A percentile compares a stretch with the other conserved stretches of the same genome.
Evolutionary conservation across 2,329 filamentous ascomycete species (phyloP).

Genomic region (Alternaria sp.): DNA sequence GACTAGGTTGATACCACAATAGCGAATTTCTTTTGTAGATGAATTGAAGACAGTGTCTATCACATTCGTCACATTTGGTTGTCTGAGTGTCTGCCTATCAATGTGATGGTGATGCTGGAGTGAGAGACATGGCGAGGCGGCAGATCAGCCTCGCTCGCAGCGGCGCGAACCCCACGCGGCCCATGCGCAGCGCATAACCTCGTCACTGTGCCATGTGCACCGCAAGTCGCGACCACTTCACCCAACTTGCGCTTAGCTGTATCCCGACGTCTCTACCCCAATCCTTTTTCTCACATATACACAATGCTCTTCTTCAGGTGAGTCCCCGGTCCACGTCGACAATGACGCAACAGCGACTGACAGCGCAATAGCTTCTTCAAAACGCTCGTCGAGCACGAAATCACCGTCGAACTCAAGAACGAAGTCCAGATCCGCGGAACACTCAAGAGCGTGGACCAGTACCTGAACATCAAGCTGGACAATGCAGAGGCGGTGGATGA

Average conservation of each 20-base stretch:
- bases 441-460: slow-evolving; percentile 97
- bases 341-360: background rate
- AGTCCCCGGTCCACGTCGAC: background rate
- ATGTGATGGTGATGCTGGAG: background rate
- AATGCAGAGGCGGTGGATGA: slow-evolving; percentile 93
- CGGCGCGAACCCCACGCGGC: slow-evolving; percentile 26
- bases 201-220: slow-evolving; percentile 5
- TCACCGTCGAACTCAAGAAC: slow-evolving; percentile 99
- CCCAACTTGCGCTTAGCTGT: background rate
- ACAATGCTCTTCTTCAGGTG: slow-evolving; percentile 63
- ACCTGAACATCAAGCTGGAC: slow-evolving; percentile 98
- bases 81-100: background rate
- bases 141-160: slow-evolving; percentile 19
- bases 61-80: slow-evolving; percentile 3
- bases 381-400: slow-evolving; percentile 94
- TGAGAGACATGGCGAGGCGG: slow-evolving; percentile 22
- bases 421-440: slow-evolving; percentile 96
- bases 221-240: slow-evolving; percentile 5
- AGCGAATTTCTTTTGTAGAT: slow-evolving; percentile 34
- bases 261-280: background rate
- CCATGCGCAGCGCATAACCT: slow-evolving; percentile 19
- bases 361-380: slow-evolving; percentile 78
- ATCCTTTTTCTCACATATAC: too few species aligned
- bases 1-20: slow-evolving; percentile 39
- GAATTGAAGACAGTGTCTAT: slow-evolving; percentile 19